Conservation (phyloP, 306 rosid genomes). For the Pachyrhizus erosus region DNA sequence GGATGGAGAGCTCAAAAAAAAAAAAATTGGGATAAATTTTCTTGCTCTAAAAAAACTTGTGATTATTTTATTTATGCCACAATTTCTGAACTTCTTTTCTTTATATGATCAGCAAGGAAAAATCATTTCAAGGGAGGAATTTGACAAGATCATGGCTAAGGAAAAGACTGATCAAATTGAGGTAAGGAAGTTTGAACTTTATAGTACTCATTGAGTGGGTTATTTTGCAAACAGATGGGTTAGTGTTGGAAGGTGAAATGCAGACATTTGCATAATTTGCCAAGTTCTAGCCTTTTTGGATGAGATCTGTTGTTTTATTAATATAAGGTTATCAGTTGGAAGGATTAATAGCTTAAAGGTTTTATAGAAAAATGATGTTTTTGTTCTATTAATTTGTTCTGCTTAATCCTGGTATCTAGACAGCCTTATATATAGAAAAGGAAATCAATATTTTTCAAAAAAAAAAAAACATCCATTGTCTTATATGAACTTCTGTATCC, state of each 20-base stretch:
- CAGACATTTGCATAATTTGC: background rate
- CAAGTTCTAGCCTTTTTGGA: background rate
- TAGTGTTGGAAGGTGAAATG: conserved; percentile 25
- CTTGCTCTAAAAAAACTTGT: conserved; percentile 1
- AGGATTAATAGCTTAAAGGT: conserved; percentile 4
- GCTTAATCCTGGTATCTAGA: background rate
- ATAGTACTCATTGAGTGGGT: conserved; percentile 16
- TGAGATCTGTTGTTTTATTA: background rate
- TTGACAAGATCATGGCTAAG: conserved; percentile 67
- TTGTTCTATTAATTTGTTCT: background rate
- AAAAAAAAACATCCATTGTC: conserved; percentile 3
- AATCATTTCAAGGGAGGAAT: conserved; percentile 88
- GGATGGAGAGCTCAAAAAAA: background rate
- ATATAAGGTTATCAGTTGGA: background rate
- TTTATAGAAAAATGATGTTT: background rate
- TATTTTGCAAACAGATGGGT: conserved; percentile 16
- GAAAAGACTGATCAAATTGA: conserved; percentile 77
- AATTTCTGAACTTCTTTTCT: conserved; percentile 42
- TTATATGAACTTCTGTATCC: background rate
- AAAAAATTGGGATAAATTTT: conserved; percentile 10
- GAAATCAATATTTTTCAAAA: background rate
- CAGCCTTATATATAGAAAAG: background rate
- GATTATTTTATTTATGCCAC: conserved; percentile 22
- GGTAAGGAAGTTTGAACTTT: conserved; percentile 56
- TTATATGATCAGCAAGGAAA: conserved; percentile 75